Evolutionary conservation across 352 stramenopile species (phyloP).

Genomic region (Phytophthora citricola): DNA sequence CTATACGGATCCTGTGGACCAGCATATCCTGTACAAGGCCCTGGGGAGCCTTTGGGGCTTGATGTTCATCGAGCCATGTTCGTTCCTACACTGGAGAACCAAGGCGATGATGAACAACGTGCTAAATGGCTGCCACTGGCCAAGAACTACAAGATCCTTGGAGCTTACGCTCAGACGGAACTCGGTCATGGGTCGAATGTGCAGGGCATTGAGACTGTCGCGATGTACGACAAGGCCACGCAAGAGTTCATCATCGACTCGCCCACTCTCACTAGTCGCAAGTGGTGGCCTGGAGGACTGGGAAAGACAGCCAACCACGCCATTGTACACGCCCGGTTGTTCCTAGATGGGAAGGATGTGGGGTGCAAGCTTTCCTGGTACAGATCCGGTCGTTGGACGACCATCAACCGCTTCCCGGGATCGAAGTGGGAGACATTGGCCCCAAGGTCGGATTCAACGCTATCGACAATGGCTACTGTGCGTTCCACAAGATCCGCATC

Average conservation of each 20-base stretch:
- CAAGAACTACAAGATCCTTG: constrained; percentile 35
- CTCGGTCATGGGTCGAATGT: constrained; percentile 45
- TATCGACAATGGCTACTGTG: constrained; percentile 40
- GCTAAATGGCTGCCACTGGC: constrained; percentile 37
- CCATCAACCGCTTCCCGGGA: constrained; percentile 33
- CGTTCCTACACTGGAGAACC: constrained; percentile 37
- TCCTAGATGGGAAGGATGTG: constrained; percentile 33
- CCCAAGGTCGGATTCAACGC: constrained; percentile 39
- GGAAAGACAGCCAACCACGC: constrained; percentile 44
- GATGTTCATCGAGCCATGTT: constrained; percentile 40
- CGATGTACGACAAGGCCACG: constrained; percentile 70
- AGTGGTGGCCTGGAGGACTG: constrained; percentile 93
- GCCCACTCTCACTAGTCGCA: constrained; percentile 93
- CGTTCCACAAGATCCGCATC: constrained; percentile 36
- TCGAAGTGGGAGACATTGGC: constrained; percentile 42
- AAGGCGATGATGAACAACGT: constrained; percentile 30
- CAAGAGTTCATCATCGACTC: constrained; percentile 96
- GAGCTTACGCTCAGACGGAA: constrained; percentile 41
- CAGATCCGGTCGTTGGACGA: constrained; percentile 36
- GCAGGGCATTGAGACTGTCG: constrained; percentile 39
- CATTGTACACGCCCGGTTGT: constrained; percentile 37
- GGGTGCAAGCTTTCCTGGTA: constrained; percentile 39
- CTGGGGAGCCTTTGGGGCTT: constrained; percentile 24
- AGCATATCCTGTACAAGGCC: constrained; percentile 33
- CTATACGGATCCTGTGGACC: constrained; percentile 24